These are phyloP conservation scores for Hemileia vastatrix DNA, from an alignment of 1,284 basidiomycete species.

Conservation along the genomic window DNA sequence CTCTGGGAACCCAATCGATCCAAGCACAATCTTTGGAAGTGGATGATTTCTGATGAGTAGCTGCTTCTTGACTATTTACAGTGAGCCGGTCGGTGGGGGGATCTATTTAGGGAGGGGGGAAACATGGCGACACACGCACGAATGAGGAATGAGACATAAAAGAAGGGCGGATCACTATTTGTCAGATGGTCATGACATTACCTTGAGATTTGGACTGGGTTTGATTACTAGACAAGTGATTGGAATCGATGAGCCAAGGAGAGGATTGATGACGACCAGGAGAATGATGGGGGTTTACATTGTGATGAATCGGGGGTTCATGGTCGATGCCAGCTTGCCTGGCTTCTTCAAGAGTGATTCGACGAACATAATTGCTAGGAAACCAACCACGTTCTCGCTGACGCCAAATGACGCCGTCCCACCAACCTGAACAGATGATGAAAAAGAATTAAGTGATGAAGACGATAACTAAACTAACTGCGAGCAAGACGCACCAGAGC, in stretches of 20 bases:
- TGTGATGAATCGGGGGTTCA: slow-evolving; percentile 3
- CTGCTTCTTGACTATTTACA: slow-evolving; percentile 8
- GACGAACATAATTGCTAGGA: slow-evolving; percentile 83
- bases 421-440: slow-evolving; percentile 91
- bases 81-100: neutral
- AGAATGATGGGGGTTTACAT: neutral
- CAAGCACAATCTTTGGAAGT: slow-evolving; percentile 24
- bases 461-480: neutral
- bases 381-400: slow-evolving; percentile 84
- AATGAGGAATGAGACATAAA: slow-evolving; percentile 4
- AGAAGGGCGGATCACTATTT: neutral
- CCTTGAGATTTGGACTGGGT: slow-evolving; percentile 1
- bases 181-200: slow-evolving; percentile 1
- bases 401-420: slow-evolving; percentile 79
- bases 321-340: slow-evolving; percentile 41
- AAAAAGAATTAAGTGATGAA: too few relatives aligned
- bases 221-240: slow-evolving; percentile 4
- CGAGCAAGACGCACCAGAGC: slow-evolving; percentile 48
- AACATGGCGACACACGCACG: slow-evolving; percentile 2
- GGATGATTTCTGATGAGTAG: neutral
- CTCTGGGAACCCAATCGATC: slow-evolving; percentile 36
- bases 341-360: slow-evolving; percentile 65
- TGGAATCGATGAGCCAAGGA: neutral
- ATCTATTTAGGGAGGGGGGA: slow-evolving; percentile 4
- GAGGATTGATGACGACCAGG: neutral